phyloP scores from a whole-genome alignment of 2,329 filamentous ascomycete genomes.

The Aspergillus calidoustus region DNA sequence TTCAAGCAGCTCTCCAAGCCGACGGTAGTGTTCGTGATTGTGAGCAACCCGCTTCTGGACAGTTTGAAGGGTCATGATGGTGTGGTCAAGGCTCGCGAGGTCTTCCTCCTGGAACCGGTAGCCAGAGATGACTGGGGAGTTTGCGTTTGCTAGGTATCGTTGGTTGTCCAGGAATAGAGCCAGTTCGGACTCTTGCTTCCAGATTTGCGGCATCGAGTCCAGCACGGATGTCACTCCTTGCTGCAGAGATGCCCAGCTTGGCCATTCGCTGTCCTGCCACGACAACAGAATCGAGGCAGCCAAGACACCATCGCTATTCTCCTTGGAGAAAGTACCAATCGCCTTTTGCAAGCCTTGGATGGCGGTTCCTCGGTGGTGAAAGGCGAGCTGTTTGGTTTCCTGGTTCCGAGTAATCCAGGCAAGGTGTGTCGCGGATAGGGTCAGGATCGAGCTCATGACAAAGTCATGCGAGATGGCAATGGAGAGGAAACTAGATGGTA shows the following conservation, averaged over 20 bases:
- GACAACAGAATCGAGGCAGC: conserved; percentile 90
- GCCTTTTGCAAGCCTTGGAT: conserved; percentile 87
- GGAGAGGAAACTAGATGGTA: conserved; percentile 68
- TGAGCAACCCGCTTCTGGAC: conserved; percentile 68
- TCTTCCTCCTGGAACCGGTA: conserved; percentile 64
- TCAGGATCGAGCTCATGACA: conserved; percentile 91
- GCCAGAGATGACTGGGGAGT: conserved; percentile 39
- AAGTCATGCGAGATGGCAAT: conserved; percentile 82
- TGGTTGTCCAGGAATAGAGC: conserved; percentile 49
- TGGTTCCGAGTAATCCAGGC: conserved; percentile 86
- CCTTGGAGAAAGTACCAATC: conserved; percentile 80
- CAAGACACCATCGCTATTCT: conserved; percentile 88
- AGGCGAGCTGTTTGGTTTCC: conserved; percentile 84
- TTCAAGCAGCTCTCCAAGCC: conserved; percentile 70
- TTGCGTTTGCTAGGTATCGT: conserved; percentile 40
- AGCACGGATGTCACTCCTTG: conserved; percentile 90
- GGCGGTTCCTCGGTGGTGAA: conserved; percentile 84
- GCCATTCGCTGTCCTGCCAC: conserved; percentile 96
- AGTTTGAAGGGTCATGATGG: conserved; percentile 64
- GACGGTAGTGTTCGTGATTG: conserved; percentile 70
- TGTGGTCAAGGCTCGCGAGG: conserved; percentile 68
- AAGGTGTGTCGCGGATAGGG: conserved; percentile 93
- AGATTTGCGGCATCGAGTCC: conserved; percentile 83
- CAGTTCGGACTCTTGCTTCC: conserved; percentile 79
- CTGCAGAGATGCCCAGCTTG: conserved; percentile 90